A percentile compares a stretch with the other conserved stretches of the same genome.
These are phyloP conservation scores for Phytophthora sojae DNA, from an alignment of 352 stramenopile species.

Conservation along the genomic window DNA sequence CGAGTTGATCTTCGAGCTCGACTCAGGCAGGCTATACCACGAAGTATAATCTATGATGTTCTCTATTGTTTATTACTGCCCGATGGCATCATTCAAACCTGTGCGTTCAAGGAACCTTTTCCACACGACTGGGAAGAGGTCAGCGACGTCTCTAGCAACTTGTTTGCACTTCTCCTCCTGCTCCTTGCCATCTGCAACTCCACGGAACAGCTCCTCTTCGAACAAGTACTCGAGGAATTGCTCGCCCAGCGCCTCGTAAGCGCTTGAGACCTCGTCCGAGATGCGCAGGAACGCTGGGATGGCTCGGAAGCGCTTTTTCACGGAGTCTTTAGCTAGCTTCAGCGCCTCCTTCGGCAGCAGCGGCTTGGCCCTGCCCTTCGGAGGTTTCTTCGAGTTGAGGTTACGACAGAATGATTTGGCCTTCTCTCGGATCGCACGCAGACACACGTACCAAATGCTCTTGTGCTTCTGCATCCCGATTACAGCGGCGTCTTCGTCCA, in stretches of 20 bases:
- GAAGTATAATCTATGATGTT: constrained; percentile 40
- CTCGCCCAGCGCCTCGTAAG: constrained; percentile 61
- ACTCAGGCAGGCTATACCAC: neutral
- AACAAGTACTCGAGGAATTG: constrained; percentile 73
- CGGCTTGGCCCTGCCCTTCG: constrained; percentile 23
- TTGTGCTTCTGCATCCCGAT: constrained; percentile 90
- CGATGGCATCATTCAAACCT: constrained; percentile 50
- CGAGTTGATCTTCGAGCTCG: constrained; percentile 15
- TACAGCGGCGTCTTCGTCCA: constrained; percentile 62
- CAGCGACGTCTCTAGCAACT: constrained; percentile 45
- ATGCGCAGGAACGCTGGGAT: constrained; percentile 70
- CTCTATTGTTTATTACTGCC: constrained; percentile 31
- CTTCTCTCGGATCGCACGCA: constrained; percentile 89
- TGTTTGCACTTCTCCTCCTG: constrained; percentile 47
- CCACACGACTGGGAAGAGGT: constrained; percentile 82
- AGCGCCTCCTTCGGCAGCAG: constrained; percentile 30
- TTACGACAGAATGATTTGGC: constrained; percentile 68
- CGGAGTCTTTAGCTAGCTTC: constrained; percentile 31
- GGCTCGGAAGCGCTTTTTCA: constrained; percentile 61
- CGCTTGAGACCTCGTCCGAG: constrained; percentile 39
- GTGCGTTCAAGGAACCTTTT: constrained; percentile 67
- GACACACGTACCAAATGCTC: constrained; percentile 85
- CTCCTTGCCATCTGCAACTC: constrained; percentile 17
- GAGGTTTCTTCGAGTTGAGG: constrained; percentile 40
- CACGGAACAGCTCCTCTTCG: constrained; percentile 43